phyloP scores from a whole-genome alignment of 495 filamentous ascomycete genomes.

The Lophium mytilinum region DNA sequence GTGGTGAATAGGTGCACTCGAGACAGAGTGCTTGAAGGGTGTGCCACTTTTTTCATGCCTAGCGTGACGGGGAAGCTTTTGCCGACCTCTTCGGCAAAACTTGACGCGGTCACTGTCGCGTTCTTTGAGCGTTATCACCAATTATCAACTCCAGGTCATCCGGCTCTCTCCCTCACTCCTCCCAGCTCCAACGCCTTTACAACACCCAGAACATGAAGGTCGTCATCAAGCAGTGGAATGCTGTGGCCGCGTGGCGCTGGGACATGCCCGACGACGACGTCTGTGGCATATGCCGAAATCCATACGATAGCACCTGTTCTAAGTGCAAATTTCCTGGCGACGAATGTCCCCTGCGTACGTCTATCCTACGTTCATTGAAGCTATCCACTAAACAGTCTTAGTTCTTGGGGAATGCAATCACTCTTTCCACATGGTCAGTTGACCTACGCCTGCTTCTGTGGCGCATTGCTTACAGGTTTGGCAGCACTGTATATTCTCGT shows the following conservation, averaged over 20 bases:
- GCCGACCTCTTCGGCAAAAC: no score
- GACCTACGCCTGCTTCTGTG: neutral
- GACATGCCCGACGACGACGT: slow-evolving; percentile 97
- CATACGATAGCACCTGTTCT: slow-evolving; percentile 95
- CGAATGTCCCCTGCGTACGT: slow-evolving; percentile 82
- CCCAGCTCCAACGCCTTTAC: slow-evolving; percentile 4
- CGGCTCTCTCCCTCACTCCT: no score
- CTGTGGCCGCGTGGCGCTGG: slow-evolving; percentile 94
- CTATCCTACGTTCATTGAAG: neutral
- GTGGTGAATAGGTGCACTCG: no score
- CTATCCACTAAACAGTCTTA: slow-evolving; percentile 31
- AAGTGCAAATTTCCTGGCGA: slow-evolving; percentile 97
- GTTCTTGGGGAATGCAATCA: slow-evolving; percentile 95
- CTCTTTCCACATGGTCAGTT: slow-evolving; percentile 86
- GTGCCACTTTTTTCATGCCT: no score
- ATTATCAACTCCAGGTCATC: no score
- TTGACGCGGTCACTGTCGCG: no score
- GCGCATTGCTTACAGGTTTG: neutral
- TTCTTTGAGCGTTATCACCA: no score
- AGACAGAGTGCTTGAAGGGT: no score
- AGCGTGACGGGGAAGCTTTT: no score
- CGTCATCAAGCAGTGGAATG: slow-evolving; percentile 84
- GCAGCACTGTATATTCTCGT: slow-evolving; percentile 91
- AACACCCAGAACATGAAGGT: slow-evolving; percentile 64
- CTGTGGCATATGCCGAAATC: slow-evolving; percentile 95